phyloP scores from a whole-genome alignment of 2,329 filamentous ascomycete genomes.

The Aspergillus intermedius region DNA sequence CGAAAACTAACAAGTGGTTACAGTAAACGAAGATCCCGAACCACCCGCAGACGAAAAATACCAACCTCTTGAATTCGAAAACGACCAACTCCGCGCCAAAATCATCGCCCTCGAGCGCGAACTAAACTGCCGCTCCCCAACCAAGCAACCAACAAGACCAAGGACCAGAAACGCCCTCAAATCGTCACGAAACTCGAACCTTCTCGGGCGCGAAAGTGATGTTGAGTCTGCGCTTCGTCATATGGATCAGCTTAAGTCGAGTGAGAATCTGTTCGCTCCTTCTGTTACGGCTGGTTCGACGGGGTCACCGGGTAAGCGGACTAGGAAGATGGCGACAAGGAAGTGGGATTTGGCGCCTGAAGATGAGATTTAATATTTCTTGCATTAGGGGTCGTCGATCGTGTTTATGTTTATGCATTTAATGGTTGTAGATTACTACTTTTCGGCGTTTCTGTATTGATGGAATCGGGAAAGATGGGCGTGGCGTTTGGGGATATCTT shows the following conservation, averaged over 20 bases:
- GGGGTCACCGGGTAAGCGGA: constrained; percentile 31
- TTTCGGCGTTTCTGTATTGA: too few species aligned
- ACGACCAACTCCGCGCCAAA: constrained; percentile 61
- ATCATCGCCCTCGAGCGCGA: constrained; percentile 61
- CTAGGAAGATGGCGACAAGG: constrained; percentile 40
- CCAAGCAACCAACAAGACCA: constrained; percentile 39
- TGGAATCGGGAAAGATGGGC: too few species aligned
- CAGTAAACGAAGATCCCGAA: constrained; percentile 43
- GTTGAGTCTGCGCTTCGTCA: constrained; percentile 34
- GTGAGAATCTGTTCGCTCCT: constrained; percentile 27
- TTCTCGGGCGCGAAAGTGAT: constrained; percentile 33
- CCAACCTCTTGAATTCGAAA: constrained; percentile 63
- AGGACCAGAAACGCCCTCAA: constrained; percentile 25
- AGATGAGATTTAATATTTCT: constrained; percentile 23
- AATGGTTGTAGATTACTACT: too few species aligned
- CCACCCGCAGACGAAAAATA: constrained; percentile 52
- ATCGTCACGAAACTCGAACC: constrained; percentile 21
- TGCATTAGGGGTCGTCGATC: background rate
- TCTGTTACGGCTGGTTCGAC: constrained; percentile 8
- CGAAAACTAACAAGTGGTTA: constrained; percentile 14
- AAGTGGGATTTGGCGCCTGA: constrained; percentile 44
- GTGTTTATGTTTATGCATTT: background rate
- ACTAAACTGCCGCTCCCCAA: constrained; percentile 56
- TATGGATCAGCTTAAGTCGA: constrained; percentile 34
- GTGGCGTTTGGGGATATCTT: too few species aligned